A percentile compares a stretch with the other conserved stretches of the same genome.
These are phyloP conservation scores for Allium cepa DNA, from an alignment of 106 monocot genomes.

Conservation along the genomic window DNA sequence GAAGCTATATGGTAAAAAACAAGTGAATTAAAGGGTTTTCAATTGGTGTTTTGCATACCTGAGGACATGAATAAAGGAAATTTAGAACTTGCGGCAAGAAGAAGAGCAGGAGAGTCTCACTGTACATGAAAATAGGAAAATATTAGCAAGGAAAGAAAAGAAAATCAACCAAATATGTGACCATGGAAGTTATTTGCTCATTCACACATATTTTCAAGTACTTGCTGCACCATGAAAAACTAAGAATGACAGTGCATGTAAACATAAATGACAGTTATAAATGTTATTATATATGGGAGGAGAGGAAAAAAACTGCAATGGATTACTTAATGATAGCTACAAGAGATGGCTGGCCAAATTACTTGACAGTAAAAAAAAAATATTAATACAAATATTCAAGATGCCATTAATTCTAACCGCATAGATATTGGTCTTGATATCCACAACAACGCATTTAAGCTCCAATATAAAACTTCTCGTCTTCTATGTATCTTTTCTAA, in stretches of 20 bases:
- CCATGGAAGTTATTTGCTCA: background rate
- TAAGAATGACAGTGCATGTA: background rate
- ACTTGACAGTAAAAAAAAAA: no score
- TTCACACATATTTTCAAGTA: background rate
- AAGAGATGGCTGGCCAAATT: no score
- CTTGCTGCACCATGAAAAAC: no score
- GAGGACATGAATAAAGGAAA: constrained; percentile 59
- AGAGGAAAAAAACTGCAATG: background rate
- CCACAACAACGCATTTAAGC: no score
- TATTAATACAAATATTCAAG: no score
- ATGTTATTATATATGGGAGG: background rate
- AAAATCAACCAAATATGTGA: background rate
- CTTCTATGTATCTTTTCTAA: no score
- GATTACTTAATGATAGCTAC: no score
- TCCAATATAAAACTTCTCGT: no score
- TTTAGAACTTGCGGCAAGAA: constrained; percentile 69
- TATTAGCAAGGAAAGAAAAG: background rate
- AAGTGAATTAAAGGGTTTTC: background rate
- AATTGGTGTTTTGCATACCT: constrained; percentile 19
- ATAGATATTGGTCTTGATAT: no score
- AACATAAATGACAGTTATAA: background rate
- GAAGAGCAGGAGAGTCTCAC: constrained; percentile 64
- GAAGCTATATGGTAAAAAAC: no score
- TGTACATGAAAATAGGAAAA: constrained; percentile 14
- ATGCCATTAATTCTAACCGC: no score